Evolutionary conservation across 768 basidiomycete species (phyloP).

Genomic region (Lactarius trivialis): DNA sequence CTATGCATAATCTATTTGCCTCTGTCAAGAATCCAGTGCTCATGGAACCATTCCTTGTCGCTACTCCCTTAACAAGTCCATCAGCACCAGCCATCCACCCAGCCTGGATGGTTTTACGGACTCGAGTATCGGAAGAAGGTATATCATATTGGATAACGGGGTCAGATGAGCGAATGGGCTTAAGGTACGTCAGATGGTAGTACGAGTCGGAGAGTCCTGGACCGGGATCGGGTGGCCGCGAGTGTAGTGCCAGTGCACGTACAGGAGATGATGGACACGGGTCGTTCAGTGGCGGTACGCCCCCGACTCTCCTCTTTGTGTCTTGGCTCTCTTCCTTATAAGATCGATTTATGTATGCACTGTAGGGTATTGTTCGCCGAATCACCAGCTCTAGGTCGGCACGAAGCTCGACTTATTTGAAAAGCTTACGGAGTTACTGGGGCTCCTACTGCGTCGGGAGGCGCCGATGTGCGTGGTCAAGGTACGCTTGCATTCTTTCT

Average conservation of each 20-base stretch:
- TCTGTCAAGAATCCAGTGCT: too few relatives aligned
- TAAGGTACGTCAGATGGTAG: not conserved
- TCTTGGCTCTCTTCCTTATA: too few relatives aligned
- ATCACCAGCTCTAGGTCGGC: conserved; percentile 79
- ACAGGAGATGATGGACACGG: conserved; percentile 23
- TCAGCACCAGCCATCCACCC: too few relatives aligned
- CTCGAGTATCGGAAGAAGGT: too few relatives aligned
- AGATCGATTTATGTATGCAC: not conserved
- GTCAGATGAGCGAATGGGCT: too few relatives aligned
- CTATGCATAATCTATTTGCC: too few relatives aligned
- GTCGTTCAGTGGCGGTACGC: conserved; percentile 21
- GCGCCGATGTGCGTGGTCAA: conserved; percentile 73
- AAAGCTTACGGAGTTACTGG: conserved; percentile 78
- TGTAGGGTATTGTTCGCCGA: conserved; percentile 79
- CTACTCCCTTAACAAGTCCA: too few relatives aligned
- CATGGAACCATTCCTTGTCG: too few relatives aligned
- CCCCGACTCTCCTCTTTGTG: not conserved
- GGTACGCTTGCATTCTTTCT: conserved; percentile 38
- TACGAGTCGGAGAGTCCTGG: conserved; percentile 21
- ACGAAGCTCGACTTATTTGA: conserved; percentile 70
- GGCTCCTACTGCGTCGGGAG: too few relatives aligned
- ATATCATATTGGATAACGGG: too few relatives aligned
- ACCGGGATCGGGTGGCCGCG: not conserved
- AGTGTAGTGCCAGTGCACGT: not conserved
- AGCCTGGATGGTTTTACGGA: too few relatives aligned